Percentiles rank a stretch among this genome's conserved stretches.
These are phyloP conservation scores for Boletellus emodensis DNA, from an alignment of 768 basidiomycete genomes.

Conservation along the genomic window DNA sequence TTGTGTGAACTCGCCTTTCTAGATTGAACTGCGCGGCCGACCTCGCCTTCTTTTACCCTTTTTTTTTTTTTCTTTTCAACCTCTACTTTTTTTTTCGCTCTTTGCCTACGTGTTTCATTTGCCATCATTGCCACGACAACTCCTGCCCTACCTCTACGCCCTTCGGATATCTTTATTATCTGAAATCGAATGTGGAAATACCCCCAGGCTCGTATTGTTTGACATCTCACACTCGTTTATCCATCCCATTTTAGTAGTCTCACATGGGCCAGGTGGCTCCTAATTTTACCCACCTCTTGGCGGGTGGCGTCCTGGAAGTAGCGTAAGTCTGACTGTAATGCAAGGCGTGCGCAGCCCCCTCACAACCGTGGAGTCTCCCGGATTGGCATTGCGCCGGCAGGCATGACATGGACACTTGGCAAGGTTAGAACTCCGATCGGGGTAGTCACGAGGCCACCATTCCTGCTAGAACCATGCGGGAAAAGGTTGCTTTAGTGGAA, in stretches of 20 bases:
- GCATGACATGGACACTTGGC: too few species aligned
- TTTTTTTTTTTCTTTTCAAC: slow-evolving; percentile 2
- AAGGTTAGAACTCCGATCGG: too few species aligned
- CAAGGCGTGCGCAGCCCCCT: too few species aligned
- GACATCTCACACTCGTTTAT: slow-evolving; percentile 12
- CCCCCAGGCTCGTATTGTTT: neutral
- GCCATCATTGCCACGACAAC: neutral
- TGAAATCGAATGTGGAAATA: slow-evolving; percentile 1
- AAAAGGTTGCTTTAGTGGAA: too few species aligned
- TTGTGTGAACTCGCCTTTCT: slow-evolving; percentile 73
- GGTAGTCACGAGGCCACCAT: too few species aligned
- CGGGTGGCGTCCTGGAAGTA: too few species aligned
- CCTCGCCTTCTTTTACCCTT: too few species aligned
- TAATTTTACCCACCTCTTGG: neutral
- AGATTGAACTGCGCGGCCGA: slow-evolving; percentile 20
- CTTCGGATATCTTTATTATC: slow-evolving; percentile 5
- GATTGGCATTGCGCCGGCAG: too few species aligned
- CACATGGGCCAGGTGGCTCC: neutral
- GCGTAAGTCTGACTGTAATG: too few species aligned
- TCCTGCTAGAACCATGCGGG: too few species aligned
- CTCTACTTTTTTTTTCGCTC: neutral
- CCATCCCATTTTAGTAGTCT: slow-evolving; percentile 6
- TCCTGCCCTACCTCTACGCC: neutral
- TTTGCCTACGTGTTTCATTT: too few species aligned
- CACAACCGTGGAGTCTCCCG: too few species aligned